Evolutionary conservation across 345 rosid genomes (phyloP), one percentile per base, ranked within the genome.

Genomic region (Jatropha curcas): DNA sequence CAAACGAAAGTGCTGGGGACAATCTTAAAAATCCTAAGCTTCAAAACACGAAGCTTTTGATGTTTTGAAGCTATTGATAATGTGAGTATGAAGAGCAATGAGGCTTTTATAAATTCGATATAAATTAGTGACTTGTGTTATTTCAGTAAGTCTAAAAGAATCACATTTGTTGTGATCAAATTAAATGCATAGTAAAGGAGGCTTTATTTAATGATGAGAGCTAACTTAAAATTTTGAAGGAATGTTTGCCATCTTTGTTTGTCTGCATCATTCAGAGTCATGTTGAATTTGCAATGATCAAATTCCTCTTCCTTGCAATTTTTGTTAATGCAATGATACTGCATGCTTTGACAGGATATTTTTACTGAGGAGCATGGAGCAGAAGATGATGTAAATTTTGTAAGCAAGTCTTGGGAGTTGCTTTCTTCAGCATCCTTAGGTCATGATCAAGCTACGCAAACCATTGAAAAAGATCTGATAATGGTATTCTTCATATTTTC

Each of bases 391-490:
- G 50, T 53, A 65, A 78, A 82, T 31, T 69, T 71, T 65, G 92
- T 74, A 72, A 71, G 68, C 77, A 84, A 81, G 82, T 68, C 81
- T 75, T 71, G 70, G 70, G 86, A 73, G 27, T 83, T 88, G 17
- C 64, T 69, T 43, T 88, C 97, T 81, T 89, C 82, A 57, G 73
- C 41, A 73, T 84, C 89, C 79, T 75, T 78, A 45, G 62, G 72
- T 70, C 80, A 77, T 70, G 79, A 78, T 55, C 88, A 85, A 74
- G 71, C 78, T 66, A 80, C 88, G 69, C 86, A 86, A 79, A 71
- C 71, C 33, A 55, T 79, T 77, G 86, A 87, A 80, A 90, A 85
- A 73, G 98, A 94, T 80, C 84, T 94, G 27, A 59, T 92, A 66
- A 82, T 90, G 93, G 98, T 93, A 73, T 37, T 57, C 10, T 62